Percentiles rank a stretch among this genome's conserved stretches.
These are phyloP conservation scores for Afroboletus lepidellus DNA, from an alignment of 1,284 basidiomycete species.

Conservation along the genomic window DNA sequence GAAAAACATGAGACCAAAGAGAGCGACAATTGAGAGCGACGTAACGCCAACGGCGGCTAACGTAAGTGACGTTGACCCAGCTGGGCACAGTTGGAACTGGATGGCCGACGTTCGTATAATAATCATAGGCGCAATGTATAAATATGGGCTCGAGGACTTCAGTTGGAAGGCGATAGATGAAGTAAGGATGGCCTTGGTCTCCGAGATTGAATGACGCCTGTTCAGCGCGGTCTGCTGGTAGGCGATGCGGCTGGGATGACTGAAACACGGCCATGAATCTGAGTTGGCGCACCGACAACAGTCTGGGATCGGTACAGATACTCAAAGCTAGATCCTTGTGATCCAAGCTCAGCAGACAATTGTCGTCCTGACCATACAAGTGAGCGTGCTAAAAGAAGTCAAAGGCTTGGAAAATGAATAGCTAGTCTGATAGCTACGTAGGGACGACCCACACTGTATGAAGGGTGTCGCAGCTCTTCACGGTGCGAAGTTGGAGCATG, in stretches of 20 bases:
- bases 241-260: neutral
- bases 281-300: too few species aligned
- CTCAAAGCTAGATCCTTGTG: neutral
- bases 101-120: too few species aligned
- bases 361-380: neutral
- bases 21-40: neutral
- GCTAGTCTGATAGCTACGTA: too few species aligned
- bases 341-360: neutral
- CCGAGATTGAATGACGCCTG: neutral
- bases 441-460: too few species aligned
- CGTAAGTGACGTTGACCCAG: conserved; percentile 29
- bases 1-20: conserved; percentile 15
- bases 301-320: too few species aligned
- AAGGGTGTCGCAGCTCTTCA: too few species aligned
- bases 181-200: conserved; percentile 2
- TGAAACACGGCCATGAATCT: too few species aligned
- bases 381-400: neutral
- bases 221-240: neutral
- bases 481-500: too few species aligned
- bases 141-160: conserved; percentile 17
- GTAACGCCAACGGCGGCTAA: conserved; percentile 10
- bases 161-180: conserved; percentile 26
- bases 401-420: too few species aligned
- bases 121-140: too few species aligned
- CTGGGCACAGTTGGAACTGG: neutral